Evolutionary conservation across 1,284 basidiomycete genomes (phyloP).

Genomic region (Cryptococcus hybrid): DNA sequence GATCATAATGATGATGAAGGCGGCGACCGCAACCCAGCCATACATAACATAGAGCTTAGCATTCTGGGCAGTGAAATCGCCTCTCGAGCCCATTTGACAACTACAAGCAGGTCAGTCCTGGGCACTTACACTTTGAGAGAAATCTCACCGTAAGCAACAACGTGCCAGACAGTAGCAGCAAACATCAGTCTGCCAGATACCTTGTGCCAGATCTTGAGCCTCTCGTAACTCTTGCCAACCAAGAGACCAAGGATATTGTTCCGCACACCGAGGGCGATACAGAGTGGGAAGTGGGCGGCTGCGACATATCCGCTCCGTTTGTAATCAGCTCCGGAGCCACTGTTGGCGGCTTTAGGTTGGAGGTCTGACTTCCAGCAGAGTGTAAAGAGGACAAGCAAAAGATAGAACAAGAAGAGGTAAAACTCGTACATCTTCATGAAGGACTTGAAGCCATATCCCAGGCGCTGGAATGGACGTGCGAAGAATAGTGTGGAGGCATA

Average conservation of each 20-base stretch:
- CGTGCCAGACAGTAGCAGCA: conserved; percentile 58
- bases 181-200: conserved; percentile 70
- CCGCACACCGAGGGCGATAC: conserved; percentile 45
- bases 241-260: conserved; percentile 45
- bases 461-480: conserved; percentile 30
- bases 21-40: conserved; percentile 32
- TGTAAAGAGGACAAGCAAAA: conserved; percentile 28
- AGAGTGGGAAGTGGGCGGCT: conserved; percentile 42
- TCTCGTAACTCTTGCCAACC: conserved; percentile 70
- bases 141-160: conserved; percentile 45
- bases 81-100: conserved; percentile 32
- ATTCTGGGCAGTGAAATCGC: conserved; percentile 16
- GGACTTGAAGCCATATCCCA: conserved; percentile 24
- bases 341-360: conserved; percentile 12
- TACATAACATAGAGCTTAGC: conserved; percentile 20
- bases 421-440: conserved; percentile 31
- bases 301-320: conserved; percentile 40
- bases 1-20: conserved; percentile 32
- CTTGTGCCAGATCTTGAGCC: conserved; percentile 73
- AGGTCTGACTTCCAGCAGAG: conserved; percentile 35
- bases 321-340: conserved; percentile 39
- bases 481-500: conserved; percentile 19
- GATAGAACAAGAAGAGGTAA: conserved; percentile 33
- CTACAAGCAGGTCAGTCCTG: conserved; percentile 11
- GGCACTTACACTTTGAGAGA: neutral